Percentiles rank a stretch among this genome's conserved stretches.
Conservation (phyloP, 108 stramenopile genomes). For the Fistulifera pelliculosa region DNA sequence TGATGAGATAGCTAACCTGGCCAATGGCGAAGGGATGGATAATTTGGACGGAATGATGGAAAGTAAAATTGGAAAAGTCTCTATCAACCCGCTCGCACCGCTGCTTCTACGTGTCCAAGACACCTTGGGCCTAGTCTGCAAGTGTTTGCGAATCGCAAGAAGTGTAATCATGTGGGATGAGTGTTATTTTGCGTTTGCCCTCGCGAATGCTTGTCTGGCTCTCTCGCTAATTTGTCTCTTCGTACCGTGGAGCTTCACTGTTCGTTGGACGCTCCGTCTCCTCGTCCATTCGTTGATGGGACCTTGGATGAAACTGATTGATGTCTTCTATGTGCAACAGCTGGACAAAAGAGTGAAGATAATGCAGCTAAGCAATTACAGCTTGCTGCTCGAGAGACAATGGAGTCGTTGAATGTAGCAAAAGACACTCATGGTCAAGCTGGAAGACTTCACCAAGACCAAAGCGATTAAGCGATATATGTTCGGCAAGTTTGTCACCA, state of each 20-base stretch:
- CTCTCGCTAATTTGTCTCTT: constrained; percentile 44
- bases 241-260: constrained; percentile 56
- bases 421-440: constrained; percentile 24
- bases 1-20: no score
- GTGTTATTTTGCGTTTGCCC: constrained; percentile 56
- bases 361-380: constrained; percentile 9
- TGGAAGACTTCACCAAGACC: constrained; percentile 54
- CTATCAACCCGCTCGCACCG: constrained; percentile 26
- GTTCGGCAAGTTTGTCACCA: constrained; percentile 57
- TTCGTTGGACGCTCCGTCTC: constrained; percentile 51
- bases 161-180: constrained; percentile 75
- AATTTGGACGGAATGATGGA: constrained; percentile 22
- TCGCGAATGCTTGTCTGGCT: constrained; percentile 38
- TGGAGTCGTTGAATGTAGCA: constrained; percentile 7
- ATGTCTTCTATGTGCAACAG: constrained; percentile 22
- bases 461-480: constrained; percentile 62
- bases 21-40: no score
- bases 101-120: constrained; percentile 24
- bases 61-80: constrained; percentile 21
- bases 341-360: constrained; percentile 7
- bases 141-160: constrained; percentile 37
- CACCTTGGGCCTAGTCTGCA: constrained; percentile 34
- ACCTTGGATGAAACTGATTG: constrained; percentile 77
- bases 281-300: constrained; percentile 60
- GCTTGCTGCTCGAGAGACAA: constrained; percentile 11